Base-by-base conservation (phyloP, 1,284 basidiomycete species). In the Rhodotorula mucilaginosa region DNA sequence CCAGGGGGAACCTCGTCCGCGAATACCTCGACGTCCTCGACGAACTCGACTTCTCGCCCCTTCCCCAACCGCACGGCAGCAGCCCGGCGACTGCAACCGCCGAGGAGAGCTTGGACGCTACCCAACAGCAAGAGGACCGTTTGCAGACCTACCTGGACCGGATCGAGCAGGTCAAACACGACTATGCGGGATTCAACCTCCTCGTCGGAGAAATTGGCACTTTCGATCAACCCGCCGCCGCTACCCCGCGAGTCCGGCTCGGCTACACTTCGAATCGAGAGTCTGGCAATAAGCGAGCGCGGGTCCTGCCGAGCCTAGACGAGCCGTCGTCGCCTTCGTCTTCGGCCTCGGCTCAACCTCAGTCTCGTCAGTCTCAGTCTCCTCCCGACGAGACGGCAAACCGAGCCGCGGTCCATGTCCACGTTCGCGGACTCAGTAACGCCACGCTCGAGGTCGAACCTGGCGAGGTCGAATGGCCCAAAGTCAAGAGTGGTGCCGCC, bases 141-240 rank as follows among this genome's bases (percentile, higher is more conserved):
- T 26, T 77, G 13, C 65, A 76, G 12, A 34, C 34, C 2, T 70
- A 75, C 64, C 54, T 77, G 31, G 54, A 46, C 23, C 18, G 23
- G 8, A 52, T 78, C 31, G 72, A 73, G n/a, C n/a, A 10, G 18
- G 46, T 21, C 13, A 77, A 75, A 72, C 26, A 65, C 2, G 51
- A 62, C 2, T 78, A 73, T 56, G 74, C 77, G 5, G 77, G 76
- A 19, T 78, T 72, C 76, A 78, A 78, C 59, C 65, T 78, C 44
- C 59, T 78, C 48, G 51, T 75, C 31, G 74, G 69, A 15, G 68
- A 75, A 49, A 39, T 75, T 29, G 19, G 16, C 54, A 18, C 7
- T 47, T 3, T 16, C 60, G 6, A 5, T 46, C 31, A 12, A 46
- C 23, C 31, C 49, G 12, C 58, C 10, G 6, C 48, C 46, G 15